phyloP scores from a whole-genome alignment of 768 basidiomycete genomes.

The Calocybe indica region DNA sequence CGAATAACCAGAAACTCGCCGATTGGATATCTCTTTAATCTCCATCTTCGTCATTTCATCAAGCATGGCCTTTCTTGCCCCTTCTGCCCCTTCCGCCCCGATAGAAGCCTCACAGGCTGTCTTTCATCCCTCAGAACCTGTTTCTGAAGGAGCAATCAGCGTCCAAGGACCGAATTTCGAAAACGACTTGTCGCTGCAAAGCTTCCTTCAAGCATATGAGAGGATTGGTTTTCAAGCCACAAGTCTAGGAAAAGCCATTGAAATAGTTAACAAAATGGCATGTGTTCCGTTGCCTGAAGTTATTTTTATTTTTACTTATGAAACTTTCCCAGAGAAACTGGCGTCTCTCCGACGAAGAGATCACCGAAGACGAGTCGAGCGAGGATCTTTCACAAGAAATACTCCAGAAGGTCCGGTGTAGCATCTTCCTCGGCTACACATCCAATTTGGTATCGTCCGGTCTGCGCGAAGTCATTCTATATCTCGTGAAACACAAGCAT shows the following conservation, averaged over 20 bases:
- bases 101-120: constrained; percentile 65
- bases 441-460: constrained; percentile 99
- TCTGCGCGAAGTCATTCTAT: constrained; percentile 84
- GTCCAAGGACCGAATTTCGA: constrained; percentile 90
- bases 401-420: constrained; percentile 70
- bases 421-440: constrained; percentile 95
- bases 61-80: too few species aligned
- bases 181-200: constrained; percentile 53
- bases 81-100: too few species aligned
- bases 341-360: constrained; percentile 83
- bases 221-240: constrained; percentile 98
- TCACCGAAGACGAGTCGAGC: constrained; percentile 64
- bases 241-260: constrained; percentile 81
- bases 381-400: constrained; percentile 52
- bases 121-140: constrained; percentile 66
- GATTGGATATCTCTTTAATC: too few species aligned
- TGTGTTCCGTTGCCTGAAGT: constrained; percentile 5
- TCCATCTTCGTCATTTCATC: too few species aligned
- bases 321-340: constrained; percentile 60
- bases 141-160: constrained; percentile 57
- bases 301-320: constrained; percentile 1
- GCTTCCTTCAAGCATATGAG: constrained; percentile 74
- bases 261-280: constrained; percentile 93
- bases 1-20: too few species aligned
- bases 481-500: constrained; percentile 91